These are phyloP conservation scores for Cornus suecica DNA, from an alignment of 148 eudicot species.

Conservation along the genomic window DNA sequence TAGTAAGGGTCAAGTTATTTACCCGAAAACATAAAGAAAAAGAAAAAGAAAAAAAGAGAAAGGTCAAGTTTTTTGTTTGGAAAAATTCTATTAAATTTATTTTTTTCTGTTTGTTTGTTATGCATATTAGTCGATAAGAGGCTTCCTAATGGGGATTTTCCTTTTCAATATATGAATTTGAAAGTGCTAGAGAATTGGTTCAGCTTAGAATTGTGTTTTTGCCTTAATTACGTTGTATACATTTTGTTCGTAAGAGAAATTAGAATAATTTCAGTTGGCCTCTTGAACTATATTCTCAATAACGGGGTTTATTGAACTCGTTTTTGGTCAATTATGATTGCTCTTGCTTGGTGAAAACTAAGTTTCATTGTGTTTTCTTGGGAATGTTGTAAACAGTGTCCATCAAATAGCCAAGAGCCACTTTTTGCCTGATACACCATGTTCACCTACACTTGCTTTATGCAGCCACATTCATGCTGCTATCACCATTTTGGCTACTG, in stretches of 20 bases:
- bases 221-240: background rate
- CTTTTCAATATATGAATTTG: background rate
- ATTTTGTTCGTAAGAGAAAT: background rate
- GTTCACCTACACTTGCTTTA: background rate
- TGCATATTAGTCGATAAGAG: background rate
- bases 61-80: background rate
- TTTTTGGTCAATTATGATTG: background rate
- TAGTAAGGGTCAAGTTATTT: background rate
- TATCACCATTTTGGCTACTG: background rate
- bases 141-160: background rate
- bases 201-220: background rate
- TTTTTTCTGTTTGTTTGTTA: too few relatives aligned
- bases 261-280: background rate
- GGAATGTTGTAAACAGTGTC: background rate
- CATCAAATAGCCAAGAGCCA: background rate
- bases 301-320: background rate
- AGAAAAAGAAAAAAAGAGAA: too few relatives aligned
- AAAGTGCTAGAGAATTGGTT: background rate
- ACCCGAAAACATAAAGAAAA: too few relatives aligned
- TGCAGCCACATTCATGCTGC: background rate
- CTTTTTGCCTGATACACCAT: background rate
- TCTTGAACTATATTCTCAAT: background rate
- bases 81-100: background rate
- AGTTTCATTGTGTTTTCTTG: background rate
- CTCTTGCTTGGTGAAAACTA: background rate